Base-by-base conservation (phyloP, 2,329 filamentous ascomycete species). In the Ophiocordyceps camponoti-saundersi region DNA sequence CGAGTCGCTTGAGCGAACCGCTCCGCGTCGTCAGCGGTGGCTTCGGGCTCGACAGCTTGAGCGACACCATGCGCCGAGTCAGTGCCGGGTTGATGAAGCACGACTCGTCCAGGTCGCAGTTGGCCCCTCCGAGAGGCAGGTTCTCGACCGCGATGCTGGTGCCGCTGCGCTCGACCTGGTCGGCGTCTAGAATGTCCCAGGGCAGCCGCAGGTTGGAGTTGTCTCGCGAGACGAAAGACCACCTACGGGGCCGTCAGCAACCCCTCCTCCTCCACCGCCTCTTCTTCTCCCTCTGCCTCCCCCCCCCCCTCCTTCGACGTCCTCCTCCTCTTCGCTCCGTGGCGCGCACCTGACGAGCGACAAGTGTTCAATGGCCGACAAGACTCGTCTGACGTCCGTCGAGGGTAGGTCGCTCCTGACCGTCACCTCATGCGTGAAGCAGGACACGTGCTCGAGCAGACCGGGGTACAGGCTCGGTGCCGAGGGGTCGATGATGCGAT, bases 41-140 rank as follows among this genome's bases (percentile, higher is more conserved):
- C 0, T 60, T 58, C 3, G 68, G 62, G 36, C 53, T 59, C 12
- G 59, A 59, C 47, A 69, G 59, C 50, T 63, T 65, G 12, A 71
- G 55, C 6, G 67, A 70, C 13, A 60, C 59, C 11, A 69, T 57
- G 2, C 60, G 56, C 10, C 53, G 53, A n/a, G 63, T 54, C 2
- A 68, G 66, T 22, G 68, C 65, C 16, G 60, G 61, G n/a, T n/a
- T n/a, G 32, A 56, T 56, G 16, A 65, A 52, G 50, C 68, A 67
- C 1, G 58, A 53, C 42, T 65, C 58, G 20, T 56, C 54, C n/a
- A 57, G 53, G 18, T 63, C 55, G 18, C 53, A 54, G 43, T 61
- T 54, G 32, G 65, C 61, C 32, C 65, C 59, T 36, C 57, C 56
- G 6, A 71, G 53, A 1, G 68, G 67, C 3, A 71, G 53, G 45